Evolutionary conservation across 176 grass and related monocot species (phyloP), one percentile per base, ranked within the genome.

Genomic region (Lolium multiflorum): DNA sequence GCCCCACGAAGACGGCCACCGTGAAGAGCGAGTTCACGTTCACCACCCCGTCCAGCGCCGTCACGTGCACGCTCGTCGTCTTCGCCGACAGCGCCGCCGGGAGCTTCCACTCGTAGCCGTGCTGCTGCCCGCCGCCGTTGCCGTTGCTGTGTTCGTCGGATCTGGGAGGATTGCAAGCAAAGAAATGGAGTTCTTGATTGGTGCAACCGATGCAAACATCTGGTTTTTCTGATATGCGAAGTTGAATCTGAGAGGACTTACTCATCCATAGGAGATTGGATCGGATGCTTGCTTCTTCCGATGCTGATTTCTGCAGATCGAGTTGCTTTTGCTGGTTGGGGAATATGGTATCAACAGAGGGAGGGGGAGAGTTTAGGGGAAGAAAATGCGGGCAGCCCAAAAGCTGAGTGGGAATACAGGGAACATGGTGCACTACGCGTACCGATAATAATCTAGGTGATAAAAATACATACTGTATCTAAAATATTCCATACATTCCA

Each of bases 21-120:
- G 95, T 98, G 88, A 98, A 98, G 60, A 95, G 95, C 31, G 95
- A 98, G 86, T 98, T 98, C 74, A 98, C 95, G 65, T 98, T 98
- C 63, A 95, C 95, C 66, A 98, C 91, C 46, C 95, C 95, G 62
- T 98, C 95, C 59, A 98, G 89, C 26, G 95, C 95, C 73, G 95
- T 98, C 85, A 98, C 95, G 85, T 98, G 95, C 76, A 98, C 87
- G 89, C 93, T 95, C 76, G 95, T 98, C 61, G 84, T 97, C 80
- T 84, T 89, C 75, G 83, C 82, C 37, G 76, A 79, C 80, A 84
- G 71, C 44, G 88, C 78, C 78, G 88, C 62, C 58, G 84, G 88
- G 2, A 89, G 41, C 70, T 81, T 81, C 88, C 83, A 89, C 83
- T 89, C 88, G 88, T 85, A 89, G 0, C 79, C 86, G 74, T 80